Base-by-base conservation (phyloP, 1,139 yeast species). In the Saccharomyces pastorianus region DNA sequence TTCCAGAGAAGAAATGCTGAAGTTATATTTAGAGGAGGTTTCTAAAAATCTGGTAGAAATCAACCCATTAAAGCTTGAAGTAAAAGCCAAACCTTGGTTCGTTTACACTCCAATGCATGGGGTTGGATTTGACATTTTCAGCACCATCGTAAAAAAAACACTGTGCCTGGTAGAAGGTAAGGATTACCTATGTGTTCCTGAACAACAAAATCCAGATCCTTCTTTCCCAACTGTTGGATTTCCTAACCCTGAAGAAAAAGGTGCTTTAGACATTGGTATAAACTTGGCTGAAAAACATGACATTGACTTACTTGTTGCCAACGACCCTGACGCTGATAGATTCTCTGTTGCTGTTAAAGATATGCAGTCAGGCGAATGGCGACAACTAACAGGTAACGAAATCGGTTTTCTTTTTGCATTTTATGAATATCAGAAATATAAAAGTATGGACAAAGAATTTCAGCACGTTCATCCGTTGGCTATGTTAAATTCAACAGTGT, bases 81-180 rank as follows among this genome's bases (percentile, higher is more conserved):
- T 31, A 9, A 47, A 27, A 17, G 50, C 41, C 6, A 56, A 53
- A 4, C 71, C 71, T 11, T 67, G 70, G 69, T 84, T 86, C 61
- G 88, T 89, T 1, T 93, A 91, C 65, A 91, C 98, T 0, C 96
- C 98, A 14, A 84, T 93, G 84, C 98, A 93, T 69, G 99, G 98
- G 2, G 96, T 91, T 11, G 98, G 99, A 0, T 71, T 76, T 47
- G 81, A 79, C 53, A 67, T 74, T 1, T 71, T 74, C 65, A 68
- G 46, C 51, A 67, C 56, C 62, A 63, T 70, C 44, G 59, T 64
- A 51, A 48, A 66, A 61, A 29, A 67, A 56, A 52, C 60, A 51
- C 52, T 69, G 53, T 49, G 64, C 61, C 32, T 75, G 29, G 49
- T 57, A 7, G 71, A 66, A 25, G 59, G 66, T 4, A 59, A 67